A percentile compares a stretch with the other conserved stretches of the same genome.
Evolutionary conservation across 1,139 yeast genomes (phyloP).

Genomic region (Protomyces arabidopsidicola): DNA sequence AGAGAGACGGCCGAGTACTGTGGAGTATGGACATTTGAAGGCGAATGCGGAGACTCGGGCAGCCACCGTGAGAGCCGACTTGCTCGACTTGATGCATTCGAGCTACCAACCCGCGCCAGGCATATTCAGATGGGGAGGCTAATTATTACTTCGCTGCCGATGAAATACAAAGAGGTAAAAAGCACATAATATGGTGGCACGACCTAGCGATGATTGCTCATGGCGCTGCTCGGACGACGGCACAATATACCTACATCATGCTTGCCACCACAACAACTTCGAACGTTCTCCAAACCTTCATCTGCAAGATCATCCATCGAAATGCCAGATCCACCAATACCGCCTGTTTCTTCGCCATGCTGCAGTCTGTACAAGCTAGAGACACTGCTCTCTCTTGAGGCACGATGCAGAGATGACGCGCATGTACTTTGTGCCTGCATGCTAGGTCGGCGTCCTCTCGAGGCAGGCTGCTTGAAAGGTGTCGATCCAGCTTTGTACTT

Average conservation of each 20-base stretch:
- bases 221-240: conserved; percentile 10
- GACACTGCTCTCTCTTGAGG: background rate
- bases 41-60: too few species aligned
- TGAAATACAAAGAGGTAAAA: background rate
- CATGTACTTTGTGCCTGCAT: conserved; percentile 1
- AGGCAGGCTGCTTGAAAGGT: background rate
- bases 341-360: background rate
- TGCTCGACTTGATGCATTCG: background rate
- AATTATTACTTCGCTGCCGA: background rate
- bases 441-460: background rate
- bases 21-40: too few species aligned
- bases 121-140: background rate
- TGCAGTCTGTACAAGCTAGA: background rate
- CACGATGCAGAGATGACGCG: background rate
- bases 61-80: too few species aligned
- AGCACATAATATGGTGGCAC: background rate
- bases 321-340: background rate
- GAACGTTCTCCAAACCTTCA: conserved; percentile 33
- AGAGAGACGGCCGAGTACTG: too few species aligned
- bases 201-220: conserved; percentile 2
- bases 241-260: conserved; percentile 25
- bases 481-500: background rate
- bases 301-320: conserved; percentile 28
- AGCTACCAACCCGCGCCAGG: too few species aligned
- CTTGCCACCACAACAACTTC: conserved; percentile 34